A percentile compares a stretch with the other conserved stretches of the same genome.
Evolutionary conservation across 192 early-diverging fungal species (phyloP).

Genomic region (Gonapodya prolifera): DNA sequence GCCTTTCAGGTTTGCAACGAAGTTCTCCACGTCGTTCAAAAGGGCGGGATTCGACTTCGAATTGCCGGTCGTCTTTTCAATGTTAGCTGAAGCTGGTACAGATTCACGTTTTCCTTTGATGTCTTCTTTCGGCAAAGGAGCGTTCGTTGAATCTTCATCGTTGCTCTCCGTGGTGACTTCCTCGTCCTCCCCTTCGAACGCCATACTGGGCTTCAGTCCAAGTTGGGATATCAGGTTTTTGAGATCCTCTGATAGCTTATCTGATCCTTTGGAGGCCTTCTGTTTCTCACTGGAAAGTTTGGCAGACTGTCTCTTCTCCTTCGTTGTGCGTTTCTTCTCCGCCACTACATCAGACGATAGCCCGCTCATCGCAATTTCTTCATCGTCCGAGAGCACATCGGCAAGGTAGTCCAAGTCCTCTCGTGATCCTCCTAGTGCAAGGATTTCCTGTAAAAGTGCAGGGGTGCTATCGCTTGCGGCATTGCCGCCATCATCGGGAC

Average conservation of each 20-base stretch:
- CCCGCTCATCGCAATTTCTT: slow-evolving; percentile 21
- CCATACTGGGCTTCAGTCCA: background rate
- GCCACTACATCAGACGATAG: slow-evolving; percentile 14
- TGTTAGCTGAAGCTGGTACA: slow-evolving; percentile 12
- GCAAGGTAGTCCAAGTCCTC: slow-evolving; percentile 41
- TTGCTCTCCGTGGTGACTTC: slow-evolving; percentile 11
- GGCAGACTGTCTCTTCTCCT: slow-evolving; percentile 14
- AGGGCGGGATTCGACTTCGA: background rate
- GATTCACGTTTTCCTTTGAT: slow-evolving; percentile 14
- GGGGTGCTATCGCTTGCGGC: too few relatives aligned
- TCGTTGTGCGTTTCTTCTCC: slow-evolving; percentile 9
- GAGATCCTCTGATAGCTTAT: background rate
- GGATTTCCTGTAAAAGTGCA: slow-evolving; percentile 44
- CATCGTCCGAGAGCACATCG: slow-evolving; percentile 29
- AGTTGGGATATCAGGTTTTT: background rate
- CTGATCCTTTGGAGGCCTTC: background rate
- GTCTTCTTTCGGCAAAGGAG: background rate
- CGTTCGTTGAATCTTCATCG: slow-evolving; percentile 9
- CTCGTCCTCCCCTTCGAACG: slow-evolving; percentile 12
- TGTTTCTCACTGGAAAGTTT: slow-evolving; percentile 2
- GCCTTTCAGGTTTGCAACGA: background rate
- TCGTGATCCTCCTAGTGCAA: slow-evolving; percentile 44
- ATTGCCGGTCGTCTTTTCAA: background rate
- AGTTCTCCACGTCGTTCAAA: background rate
- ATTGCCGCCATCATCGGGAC: too few relatives aligned